These are phyloP conservation scores for Elsinoe fawcettii DNA, from an alignment of 2,329 filamentous ascomycete genomes.

Conservation along the genomic window DNA sequence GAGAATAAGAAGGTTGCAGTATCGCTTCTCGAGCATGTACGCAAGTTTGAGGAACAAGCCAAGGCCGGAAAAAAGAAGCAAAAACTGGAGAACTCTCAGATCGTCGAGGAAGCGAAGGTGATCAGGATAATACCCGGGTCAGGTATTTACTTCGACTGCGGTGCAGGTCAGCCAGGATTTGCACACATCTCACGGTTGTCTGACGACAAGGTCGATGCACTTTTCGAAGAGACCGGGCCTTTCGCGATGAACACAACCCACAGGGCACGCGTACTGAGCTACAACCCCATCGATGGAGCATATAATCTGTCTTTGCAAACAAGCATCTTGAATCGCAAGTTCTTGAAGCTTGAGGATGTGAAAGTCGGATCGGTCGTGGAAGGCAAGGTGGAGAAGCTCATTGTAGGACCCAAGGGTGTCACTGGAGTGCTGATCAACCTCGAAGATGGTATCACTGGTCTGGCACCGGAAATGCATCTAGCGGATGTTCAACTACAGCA, in stretches of 20 bases:
- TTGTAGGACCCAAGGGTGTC: conserved; percentile 70
- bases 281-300: conserved; percentile 77
- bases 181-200: conserved; percentile 91
- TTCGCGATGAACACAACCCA: conserved; percentile 74
- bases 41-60: conserved; percentile 48
- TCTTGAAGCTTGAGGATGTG: conserved; percentile 85
- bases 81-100: conserved; percentile 63
- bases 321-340: conserved; percentile 75
- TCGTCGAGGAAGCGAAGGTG: conserved; percentile 70
- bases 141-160: conserved; percentile 72
- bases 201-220: conserved; percentile 77
- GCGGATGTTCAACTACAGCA: conserved; percentile 82
- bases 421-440: conserved; percentile 75
- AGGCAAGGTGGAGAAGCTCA: conserved; percentile 74
- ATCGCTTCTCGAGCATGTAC: conserved; percentile 77
- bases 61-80: conserved; percentile 29
- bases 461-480: conserved; percentile 81
- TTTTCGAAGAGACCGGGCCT: conserved; percentile 68
- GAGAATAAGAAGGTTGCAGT: conserved; percentile 79
- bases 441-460: conserved; percentile 78
- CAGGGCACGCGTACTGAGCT: conserved; percentile 73
- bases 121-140: conserved; percentile 70
- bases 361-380: conserved; percentile 72
- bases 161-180: conserved; percentile 66
- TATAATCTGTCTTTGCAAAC: conserved; percentile 81